Evolutionary conservation across 352 stramenopile genomes (phyloP).

Genomic region (Blastocystis sp.): DNA sequence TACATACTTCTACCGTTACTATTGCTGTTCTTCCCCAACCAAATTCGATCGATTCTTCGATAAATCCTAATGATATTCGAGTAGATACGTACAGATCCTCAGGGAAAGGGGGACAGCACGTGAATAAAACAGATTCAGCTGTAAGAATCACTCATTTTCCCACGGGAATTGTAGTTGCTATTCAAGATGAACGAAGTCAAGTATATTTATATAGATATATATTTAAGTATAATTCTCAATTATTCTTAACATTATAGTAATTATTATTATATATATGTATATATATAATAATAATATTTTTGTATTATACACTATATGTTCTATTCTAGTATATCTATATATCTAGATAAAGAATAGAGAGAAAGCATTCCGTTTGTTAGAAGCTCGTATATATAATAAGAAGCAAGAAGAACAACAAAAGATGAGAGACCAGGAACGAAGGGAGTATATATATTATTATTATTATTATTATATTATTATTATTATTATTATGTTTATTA

Average conservation of each 20-base stretch:
- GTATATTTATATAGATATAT: no score
- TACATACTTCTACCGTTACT: conserved; percentile 89
- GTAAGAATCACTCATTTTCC: conserved; percentile 86
- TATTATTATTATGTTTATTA: no score
- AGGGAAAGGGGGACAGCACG: conserved; percentile 84
- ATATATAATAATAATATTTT: not conserved
- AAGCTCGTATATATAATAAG: no score
- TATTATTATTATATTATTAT: no score
- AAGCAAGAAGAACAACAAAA: no score
- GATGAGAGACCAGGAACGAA: no score
- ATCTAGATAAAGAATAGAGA: no score
- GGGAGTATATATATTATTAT: no score
- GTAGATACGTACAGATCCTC: conserved; percentile 86
- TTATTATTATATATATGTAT: not conserved
- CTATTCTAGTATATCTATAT: no score
- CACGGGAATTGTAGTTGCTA: conserved; percentile 67
- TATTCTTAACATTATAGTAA: conserved; percentile 41
- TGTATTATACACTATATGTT: no score
- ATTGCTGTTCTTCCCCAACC: conserved; percentile 78
- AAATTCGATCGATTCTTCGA: conserved; percentile 64
- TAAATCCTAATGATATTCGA: conserved; percentile 72
- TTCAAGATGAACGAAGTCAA: conserved; percentile 40
- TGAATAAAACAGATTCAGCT: conserved; percentile 95
- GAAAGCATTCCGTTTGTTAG: no score
- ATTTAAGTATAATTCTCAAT: no score